These are phyloP conservation scores for Arthrinium puccinioides DNA, from an alignment of 2,329 filamentous ascomycete species.

Conservation along the genomic window DNA sequence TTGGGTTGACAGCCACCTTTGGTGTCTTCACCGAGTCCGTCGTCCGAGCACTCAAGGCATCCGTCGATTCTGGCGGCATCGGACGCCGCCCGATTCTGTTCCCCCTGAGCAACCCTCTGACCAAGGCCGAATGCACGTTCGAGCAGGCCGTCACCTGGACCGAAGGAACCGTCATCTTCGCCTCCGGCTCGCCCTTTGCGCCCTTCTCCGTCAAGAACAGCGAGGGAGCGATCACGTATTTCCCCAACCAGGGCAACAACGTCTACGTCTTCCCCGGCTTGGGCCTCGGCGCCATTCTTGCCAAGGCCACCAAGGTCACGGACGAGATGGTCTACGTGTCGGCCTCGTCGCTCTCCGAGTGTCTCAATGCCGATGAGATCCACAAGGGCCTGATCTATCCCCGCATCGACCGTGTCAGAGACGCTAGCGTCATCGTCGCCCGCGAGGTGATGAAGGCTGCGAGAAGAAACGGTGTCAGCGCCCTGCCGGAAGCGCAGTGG, in stretches of 20 bases:
- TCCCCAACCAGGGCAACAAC: slow-evolving; percentile 79
- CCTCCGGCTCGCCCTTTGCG: slow-evolving; percentile 88
- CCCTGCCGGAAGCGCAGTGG: slow-evolving; percentile 61
- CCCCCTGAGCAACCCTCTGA: slow-evolving; percentile 91
- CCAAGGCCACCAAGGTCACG: slow-evolving; percentile 79
- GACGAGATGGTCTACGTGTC: slow-evolving; percentile 97
- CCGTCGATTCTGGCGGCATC: slow-evolving; percentile 53
- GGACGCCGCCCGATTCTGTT: slow-evolving; percentile 87
- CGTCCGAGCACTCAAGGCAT: slow-evolving; percentile 61
- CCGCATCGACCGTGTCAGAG: slow-evolving; percentile 81
- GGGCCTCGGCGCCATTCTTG: slow-evolving; percentile 85
- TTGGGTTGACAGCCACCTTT: slow-evolving; percentile 90
- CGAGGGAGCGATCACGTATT: slow-evolving; percentile 57
- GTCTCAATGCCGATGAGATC: slow-evolving; percentile 75
- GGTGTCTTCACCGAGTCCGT: slow-evolving; percentile 90
- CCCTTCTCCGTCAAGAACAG: slow-evolving; percentile 57
- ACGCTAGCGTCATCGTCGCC: slow-evolving; percentile 80
- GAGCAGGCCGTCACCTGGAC: slow-evolving; percentile 90
- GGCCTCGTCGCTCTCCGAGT: slow-evolving; percentile 70
- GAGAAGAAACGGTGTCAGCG: slow-evolving; percentile 70
- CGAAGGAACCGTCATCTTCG: slow-evolving; percentile 85
- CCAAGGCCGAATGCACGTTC: slow-evolving; percentile 96
- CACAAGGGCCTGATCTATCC: slow-evolving; percentile 84
- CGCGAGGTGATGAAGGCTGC: slow-evolving; percentile 91
- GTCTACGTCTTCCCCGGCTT: slow-evolving; percentile 96